These are phyloP conservation scores for Phenoliferia sp. DNA, from an alignment of 1,284 basidiomycete species.

Conservation along the genomic window DNA sequence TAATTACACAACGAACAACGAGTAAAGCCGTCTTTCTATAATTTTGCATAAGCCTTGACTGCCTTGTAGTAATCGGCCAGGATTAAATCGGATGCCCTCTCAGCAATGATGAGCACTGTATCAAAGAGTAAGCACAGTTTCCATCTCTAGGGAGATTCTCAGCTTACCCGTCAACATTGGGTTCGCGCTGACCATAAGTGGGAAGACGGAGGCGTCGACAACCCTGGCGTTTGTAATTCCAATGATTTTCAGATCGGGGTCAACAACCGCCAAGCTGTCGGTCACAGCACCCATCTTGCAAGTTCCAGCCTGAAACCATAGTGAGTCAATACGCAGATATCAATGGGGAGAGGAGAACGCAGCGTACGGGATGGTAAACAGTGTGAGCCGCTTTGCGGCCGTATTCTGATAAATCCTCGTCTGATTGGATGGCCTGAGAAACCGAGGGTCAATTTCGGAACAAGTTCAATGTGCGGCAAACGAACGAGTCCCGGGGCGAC, in stretches of 20 bases:
- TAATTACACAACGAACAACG: no score
- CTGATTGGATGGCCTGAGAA: background rate
- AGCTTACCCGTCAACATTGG: conserved; percentile 3
- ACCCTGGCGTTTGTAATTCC: background rate
- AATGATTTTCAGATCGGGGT: conserved; percentile 3
- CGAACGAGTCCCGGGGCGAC: background rate
- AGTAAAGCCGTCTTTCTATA: no score
- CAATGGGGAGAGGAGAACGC: background rate
- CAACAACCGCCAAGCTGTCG: background rate
- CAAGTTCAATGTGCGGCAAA: no score
- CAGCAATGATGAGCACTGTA: conserved; percentile 2
- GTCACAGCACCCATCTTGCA: conserved; percentile 4
- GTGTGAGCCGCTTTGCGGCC: conserved; percentile 3
- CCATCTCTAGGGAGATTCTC: background rate
- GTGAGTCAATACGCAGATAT: background rate
- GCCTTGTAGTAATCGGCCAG: conserved; percentile 5
- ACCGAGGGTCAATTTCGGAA: no score
- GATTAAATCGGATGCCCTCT: conserved; percentile 1
- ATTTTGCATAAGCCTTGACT: no score
- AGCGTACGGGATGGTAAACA: conserved; percentile 4
- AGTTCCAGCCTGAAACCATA: background rate
- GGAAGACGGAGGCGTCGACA: conserved; percentile 4
- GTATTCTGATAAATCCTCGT: conserved; percentile 3
- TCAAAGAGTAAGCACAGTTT: background rate
- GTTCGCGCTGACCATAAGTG: conserved; percentile 2